A percentile compares a stretch with the other conserved stretches of the same genome.
phyloP scores from a whole-genome alignment of 495 filamentous ascomycete genomes.

The Trypethelium eluteriae region DNA sequence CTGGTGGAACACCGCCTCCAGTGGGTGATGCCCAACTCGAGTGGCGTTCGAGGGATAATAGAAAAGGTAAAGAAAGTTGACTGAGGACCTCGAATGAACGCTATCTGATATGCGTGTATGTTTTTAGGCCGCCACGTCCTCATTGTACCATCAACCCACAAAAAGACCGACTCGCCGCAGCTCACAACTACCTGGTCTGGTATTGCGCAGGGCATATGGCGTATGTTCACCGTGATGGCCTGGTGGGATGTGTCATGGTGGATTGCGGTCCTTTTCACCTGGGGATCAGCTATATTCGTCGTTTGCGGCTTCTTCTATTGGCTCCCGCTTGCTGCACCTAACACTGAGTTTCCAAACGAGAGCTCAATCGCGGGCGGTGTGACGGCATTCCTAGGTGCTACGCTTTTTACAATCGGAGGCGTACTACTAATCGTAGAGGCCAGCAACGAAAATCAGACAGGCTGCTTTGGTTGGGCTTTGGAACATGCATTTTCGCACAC shows the following conservation, averaged over 20 bases:
- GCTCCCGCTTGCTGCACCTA: constrained; percentile 15
- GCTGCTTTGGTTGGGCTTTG: constrained; percentile 21
- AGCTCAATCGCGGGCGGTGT: constrained; percentile 10
- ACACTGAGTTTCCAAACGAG: constrained; percentile 12
- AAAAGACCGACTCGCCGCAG: constrained; percentile 1
- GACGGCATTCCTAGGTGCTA: constrained; percentile 16
- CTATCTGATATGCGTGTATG: neutral
- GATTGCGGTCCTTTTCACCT: constrained; percentile 18
- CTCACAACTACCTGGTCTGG: neutral
- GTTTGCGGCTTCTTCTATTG: constrained; percentile 15
- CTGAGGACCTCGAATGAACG: neutral
- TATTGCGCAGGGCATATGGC: neutral
- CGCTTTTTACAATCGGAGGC: constrained; percentile 15
- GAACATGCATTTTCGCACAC: constrained; percentile 14
- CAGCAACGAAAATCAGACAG: constrained; percentile 17
- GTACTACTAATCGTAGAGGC: constrained; percentile 19
- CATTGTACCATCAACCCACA: neutral
- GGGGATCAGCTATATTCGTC: constrained; percentile 15
- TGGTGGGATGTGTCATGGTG: constrained; percentile 6
- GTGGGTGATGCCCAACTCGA: constrained; percentile 2
- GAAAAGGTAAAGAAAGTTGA: neutral
- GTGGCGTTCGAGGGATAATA: constrained; percentile 7
- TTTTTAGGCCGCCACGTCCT: constrained; percentile 1
- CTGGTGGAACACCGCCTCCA: neutral
- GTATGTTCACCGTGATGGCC: neutral